phyloP scores from a whole-genome alignment of 2,329 filamentous ascomycete species.

The Penicillium frequentans region DNA sequence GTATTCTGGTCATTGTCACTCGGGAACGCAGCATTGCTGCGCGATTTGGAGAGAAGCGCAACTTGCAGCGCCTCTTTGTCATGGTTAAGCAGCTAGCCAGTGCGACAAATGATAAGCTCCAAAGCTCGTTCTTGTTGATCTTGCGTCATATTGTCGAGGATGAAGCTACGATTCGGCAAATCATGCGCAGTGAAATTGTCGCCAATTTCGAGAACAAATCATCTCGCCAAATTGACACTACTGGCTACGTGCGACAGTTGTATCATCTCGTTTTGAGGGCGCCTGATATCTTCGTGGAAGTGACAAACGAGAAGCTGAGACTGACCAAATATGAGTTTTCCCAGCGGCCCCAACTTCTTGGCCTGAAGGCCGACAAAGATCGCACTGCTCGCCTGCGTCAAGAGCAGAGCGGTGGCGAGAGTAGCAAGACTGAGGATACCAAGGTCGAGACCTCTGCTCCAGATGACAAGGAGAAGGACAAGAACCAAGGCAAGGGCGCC shows the following conservation, averaged over 20 bases:
- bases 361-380: conserved; percentile 52
- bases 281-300: conserved; percentile 81
- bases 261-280: conserved; percentile 77
- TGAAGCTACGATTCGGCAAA: conserved; percentile 82
- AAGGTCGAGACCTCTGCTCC: conserved; percentile 24
- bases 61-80: conserved; percentile 85
- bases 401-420: conserved; percentile 22
- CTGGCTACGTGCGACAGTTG: conserved; percentile 72
- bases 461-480: conserved; percentile 31
- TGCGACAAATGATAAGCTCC: conserved; percentile 72
- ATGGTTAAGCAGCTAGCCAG: conserved; percentile 93
- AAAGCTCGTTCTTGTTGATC: conserved; percentile 76
- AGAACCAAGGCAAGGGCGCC: conserved; percentile 52
- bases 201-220: conserved; percentile 66
- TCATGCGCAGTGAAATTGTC: conserved; percentile 88
- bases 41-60: conserved; percentile 79
- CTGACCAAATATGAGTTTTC: conserved; percentile 63
- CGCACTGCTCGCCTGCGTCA: conserved; percentile 21
- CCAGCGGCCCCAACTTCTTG: conserved; percentile 54
- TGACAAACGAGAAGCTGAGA: conserved; percentile 81
- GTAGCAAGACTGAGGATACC: conserved; percentile 28
- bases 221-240: conserved; percentile 65
- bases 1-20: conserved; percentile 85
- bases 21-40: conserved; percentile 73
- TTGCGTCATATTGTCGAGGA: conserved; percentile 93